Percentiles rank a stretch among this genome's conserved stretches.
phyloP scores from a whole-genome alignment of 2,329 filamentous ascomycete species.

The Sclerotinia glacialis region DNA sequence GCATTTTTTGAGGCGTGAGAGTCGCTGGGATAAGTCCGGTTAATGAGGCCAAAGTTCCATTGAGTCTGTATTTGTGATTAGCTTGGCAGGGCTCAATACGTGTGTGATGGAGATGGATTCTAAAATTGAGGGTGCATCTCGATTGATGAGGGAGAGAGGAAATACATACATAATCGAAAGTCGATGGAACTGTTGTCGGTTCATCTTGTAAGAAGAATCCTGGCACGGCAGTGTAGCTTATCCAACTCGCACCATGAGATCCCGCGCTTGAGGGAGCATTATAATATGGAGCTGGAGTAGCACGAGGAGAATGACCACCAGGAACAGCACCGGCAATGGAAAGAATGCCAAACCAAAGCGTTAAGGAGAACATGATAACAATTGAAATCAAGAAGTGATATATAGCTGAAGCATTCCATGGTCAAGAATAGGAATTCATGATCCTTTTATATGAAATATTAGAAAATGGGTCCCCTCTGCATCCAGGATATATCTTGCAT shows the following conservation, averaged over 20 bases:
- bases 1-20: slow-evolving; percentile 42
- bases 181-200: slow-evolving; percentile 50
- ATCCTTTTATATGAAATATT: slow-evolving; percentile 1
- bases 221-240: slow-evolving; percentile 58
- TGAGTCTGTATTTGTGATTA: slow-evolving; percentile 48
- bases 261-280: not conserved
- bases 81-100: not conserved
- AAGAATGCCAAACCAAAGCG: not conserved
- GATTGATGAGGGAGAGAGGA: not conserved
- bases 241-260: slow-evolving; percentile 30
- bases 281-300: slow-evolving; percentile 9
- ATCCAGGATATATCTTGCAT: not conserved
- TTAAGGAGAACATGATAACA: not conserved
- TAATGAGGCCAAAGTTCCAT: slow-evolving; percentile 64
- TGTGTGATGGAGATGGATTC: not conserved
- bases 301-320: not conserved
- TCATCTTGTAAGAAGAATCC: slow-evolving; percentile 67
- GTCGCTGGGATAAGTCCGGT: slow-evolving; percentile 60
- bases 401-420: not conserved
- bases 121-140: not conserved
- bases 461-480: too few relatives aligned
- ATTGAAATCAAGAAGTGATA: not conserved
- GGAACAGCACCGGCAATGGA: not conserved
- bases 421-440: not conserved
- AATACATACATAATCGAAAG: slow-evolving; percentile 61